A percentile compares a stretch with the other conserved stretches of the same genome.
Conservation (phyloP, 495 filamentous ascomycete genomes). For the Trichoderma reesei region DNA sequence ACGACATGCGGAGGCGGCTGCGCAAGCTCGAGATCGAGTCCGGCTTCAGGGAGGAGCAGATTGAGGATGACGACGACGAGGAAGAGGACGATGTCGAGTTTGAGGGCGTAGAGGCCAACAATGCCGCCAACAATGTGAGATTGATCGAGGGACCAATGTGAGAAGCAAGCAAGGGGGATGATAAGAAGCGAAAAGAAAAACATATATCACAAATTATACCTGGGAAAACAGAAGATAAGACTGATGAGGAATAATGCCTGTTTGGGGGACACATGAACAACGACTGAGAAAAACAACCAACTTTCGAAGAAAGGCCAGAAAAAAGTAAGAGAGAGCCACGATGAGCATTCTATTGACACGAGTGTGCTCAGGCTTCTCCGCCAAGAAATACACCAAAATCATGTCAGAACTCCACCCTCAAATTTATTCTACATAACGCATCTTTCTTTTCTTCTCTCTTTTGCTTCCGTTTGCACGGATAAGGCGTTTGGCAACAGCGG, state of each 20-base stretch:
- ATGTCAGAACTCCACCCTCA: background rate
- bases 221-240: background rate
- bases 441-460: background rate
- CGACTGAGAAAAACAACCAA: background rate
- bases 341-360: too few species aligned
- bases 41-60: constrained; percentile 44
- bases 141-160: constrained; percentile 2
- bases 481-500: constrained; percentile 2
- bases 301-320: background rate
- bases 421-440: background rate
- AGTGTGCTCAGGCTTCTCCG: too few species aligned
- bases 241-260: background rate
- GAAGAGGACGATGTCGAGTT: constrained; percentile 31
- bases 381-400: background rate
- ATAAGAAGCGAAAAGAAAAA: background rate
- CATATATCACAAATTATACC: background rate
- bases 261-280: background rate
- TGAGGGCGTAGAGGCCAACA: constrained; percentile 25
- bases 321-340: background rate
- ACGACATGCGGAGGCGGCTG: constrained; percentile 64
- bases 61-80: constrained; percentile 31
- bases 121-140: constrained; percentile 17
- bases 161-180: background rate
- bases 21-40: constrained; percentile 50
- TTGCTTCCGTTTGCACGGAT: background rate